These are phyloP conservation scores for Pseudocercospora pini-densiflorae DNA, from an alignment of 2,329 filamentous ascomycete genomes.

Conservation along the genomic window DNA sequence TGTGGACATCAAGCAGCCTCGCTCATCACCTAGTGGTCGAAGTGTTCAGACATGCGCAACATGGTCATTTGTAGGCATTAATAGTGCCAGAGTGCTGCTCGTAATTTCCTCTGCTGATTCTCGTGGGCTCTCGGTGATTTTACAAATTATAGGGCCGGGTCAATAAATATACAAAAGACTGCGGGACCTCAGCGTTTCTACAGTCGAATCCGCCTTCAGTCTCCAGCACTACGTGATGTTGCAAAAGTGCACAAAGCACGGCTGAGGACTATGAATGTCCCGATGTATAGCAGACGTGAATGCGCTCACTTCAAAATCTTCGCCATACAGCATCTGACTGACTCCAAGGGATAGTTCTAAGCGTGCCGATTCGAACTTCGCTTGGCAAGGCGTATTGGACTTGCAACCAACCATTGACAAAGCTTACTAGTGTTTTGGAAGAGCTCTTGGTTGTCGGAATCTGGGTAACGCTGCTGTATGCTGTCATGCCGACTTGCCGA, in stretches of 20 bases:
- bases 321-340: too few relatives aligned
- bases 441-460: too few relatives aligned
- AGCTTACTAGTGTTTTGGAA: too few relatives aligned
- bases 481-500: too few relatives aligned
- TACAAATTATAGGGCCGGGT: too few relatives aligned
- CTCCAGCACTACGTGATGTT: neutral
- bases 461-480: too few relatives aligned
- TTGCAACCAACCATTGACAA: too few relatives aligned
- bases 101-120: neutral
- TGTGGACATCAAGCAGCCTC: neutral
- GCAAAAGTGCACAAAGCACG: neutral
- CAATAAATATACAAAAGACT: neutral
- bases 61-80: neutral
- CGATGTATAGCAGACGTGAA: too few relatives aligned
- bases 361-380: neutral
- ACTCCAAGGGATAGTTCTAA: too few relatives aligned
- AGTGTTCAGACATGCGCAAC: neutral
- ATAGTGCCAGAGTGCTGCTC: neutral
- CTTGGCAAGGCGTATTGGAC: too few relatives aligned
- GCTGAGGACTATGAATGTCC: neutral
- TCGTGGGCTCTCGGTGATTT: too few relatives aligned
- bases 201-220: neutral
- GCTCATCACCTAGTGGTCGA: neutral
- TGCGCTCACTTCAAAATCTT: too few relatives aligned
- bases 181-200: neutral